These are phyloP conservation scores for Parastagonospora nodorum DNA, from an alignment of 2,329 filamentous ascomycete genomes.

Conservation along the genomic window DNA sequence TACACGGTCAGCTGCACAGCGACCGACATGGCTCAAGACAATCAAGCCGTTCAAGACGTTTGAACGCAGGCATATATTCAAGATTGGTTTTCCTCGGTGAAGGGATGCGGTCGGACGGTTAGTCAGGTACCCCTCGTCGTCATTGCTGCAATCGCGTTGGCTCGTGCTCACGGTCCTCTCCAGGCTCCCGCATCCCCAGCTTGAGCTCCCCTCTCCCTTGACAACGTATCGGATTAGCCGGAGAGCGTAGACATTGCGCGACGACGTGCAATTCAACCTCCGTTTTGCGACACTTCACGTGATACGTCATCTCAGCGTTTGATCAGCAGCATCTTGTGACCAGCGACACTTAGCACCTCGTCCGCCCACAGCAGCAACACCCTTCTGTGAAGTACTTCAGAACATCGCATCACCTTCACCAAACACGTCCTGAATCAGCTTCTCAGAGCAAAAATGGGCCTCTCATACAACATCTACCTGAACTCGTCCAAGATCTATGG, in stretches of 20 bases:
- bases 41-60: too few relatives aligned
- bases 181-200: slow-evolving; percentile 15
- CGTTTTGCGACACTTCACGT: slow-evolving; percentile 1
- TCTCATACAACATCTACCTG: slow-evolving; percentile 90
- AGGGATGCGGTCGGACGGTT: neutral
- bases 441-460: slow-evolving; percentile 67
- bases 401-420: neutral
- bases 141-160: slow-evolving; percentile 1
- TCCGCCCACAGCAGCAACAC: neutral
- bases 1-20: too few relatives aligned
- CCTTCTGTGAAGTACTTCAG: neutral
- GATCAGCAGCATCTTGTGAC: too few relatives aligned
- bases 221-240: slow-evolving; percentile 8
- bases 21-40: too few relatives aligned
- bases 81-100: neutral
- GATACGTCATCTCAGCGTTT: neutral
- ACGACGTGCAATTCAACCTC: slow-evolving; percentile 7
- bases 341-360: neutral
- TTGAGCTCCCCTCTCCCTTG: slow-evolving; percentile 6
- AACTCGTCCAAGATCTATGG: slow-evolving; percentile 86
- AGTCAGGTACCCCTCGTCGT: neutral
- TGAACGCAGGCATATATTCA: neutral
- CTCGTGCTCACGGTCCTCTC: slow-evolving; percentile 18
- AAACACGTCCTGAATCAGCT: neutral
- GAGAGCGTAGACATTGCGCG: slow-evolving; percentile 12